A percentile compares a stretch with the other conserved stretches of the same genome.
phyloP scores from a whole-genome alignment of 768 basidiomycete species.

The Xerocomus brunneocitrinus region DNA sequence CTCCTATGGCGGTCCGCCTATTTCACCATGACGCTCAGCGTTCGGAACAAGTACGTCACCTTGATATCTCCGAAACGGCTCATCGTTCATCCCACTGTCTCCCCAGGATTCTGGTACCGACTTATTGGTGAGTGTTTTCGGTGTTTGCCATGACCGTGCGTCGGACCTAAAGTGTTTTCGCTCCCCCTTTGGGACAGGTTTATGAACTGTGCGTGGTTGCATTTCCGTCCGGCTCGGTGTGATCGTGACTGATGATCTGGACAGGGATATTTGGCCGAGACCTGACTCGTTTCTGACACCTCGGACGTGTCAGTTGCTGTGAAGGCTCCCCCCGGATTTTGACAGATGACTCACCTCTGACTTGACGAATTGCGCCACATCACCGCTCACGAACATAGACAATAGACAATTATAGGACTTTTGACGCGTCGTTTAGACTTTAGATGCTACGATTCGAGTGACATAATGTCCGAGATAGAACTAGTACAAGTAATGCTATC shows the following conservation, averaged over 20 bases:
- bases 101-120: conserved; percentile 56
- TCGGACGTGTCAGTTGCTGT: not conserved
- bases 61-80: conserved; percentile 4
- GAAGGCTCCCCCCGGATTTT: not conserved
- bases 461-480: conserved; percentile 14
- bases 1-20: conserved; percentile 79
- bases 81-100: conserved; percentile 5
- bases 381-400: conserved; percentile 10
- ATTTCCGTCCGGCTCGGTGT: conserved; percentile 7
- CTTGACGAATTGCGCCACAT: not conserved
- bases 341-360: not conserved
- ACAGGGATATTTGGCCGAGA: conserved; percentile 75
- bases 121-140: conserved; percentile 49
- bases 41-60: conserved; percentile 59
- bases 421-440: not conserved
- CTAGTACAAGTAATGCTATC: conserved; percentile 18
- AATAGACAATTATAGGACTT: not conserved
- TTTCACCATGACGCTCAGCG: conserved; percentile 70
- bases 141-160: conserved; percentile 5
- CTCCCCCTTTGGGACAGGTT: conserved; percentile 41
- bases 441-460: conserved; percentile 5
- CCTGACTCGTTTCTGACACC: conserved; percentile 54
- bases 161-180: conserved; percentile 13
- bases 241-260: conserved; percentile 11
- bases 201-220: conserved; percentile 51